Base-by-base conservation (phyloP, 306 rosid genomes). In the Pyrus bretschneideri region DNA sequence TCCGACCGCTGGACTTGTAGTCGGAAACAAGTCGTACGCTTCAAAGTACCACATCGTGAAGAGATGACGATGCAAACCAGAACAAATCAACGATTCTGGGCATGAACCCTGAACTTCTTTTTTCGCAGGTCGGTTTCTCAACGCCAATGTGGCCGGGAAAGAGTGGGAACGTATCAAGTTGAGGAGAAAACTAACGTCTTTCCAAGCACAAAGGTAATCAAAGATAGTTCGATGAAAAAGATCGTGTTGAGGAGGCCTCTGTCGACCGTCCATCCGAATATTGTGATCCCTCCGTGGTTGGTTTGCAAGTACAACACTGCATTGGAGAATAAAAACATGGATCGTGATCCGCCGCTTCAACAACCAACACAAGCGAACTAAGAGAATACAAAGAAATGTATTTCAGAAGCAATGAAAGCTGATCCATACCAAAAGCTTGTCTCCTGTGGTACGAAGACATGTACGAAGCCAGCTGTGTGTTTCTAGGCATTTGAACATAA, bases 231-330 rank as follows among this genome's bases (percentile, higher is more conserved):
- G 35, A 92, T 83, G 82, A 92, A 92, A 74, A 92, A 89, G 63
- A 92, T 90, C 12, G 97, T 92, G 89, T 84, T 92, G 79, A 92
- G 80, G 35, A 92, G 91, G 58, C 85, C 88, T 8, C 97, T 82
- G 64, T 92, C 97, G 18, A 92, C 91, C 30, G 88, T 90, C 93
- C 93, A 92, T 54, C 97, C 97, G 79, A 92, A 92, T 55, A 92
- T 86, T 17, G 97, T 89, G 83, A 92, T 87, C 52, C 97, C 97
- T 71, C 91, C 97, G 4, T 87, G 88, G 83, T 92, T 92, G 35
- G 91, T 83, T 82, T 89, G 97, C 90, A 92, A 85, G 81, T 92
- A 92, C 83, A 86, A 70, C 57, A 89, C 97, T 91, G 96, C 91
- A 83, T 67, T 54, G 73, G 60, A 72, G 63, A 78, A 78, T 30